Evolutionary conservation across 306 rosid species (phyloP).

Genomic region (Malus asiatica): DNA sequence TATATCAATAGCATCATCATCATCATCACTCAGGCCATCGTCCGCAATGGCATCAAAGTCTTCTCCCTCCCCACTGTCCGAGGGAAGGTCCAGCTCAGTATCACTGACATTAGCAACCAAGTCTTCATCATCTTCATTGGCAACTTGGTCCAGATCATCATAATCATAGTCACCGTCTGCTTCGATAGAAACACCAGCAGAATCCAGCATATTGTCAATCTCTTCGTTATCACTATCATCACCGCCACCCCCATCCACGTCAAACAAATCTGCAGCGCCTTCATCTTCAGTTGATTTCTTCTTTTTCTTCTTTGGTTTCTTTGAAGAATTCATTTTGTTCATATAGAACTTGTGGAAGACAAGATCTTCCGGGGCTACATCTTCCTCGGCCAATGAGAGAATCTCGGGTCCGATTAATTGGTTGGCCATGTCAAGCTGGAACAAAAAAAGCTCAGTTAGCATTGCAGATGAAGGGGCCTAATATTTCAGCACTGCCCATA

Average conservation of each 20-base stretch:
- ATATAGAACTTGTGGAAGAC: constrained; percentile 90
- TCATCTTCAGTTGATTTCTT: constrained; percentile 48
- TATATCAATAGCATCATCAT: constrained; percentile 17
- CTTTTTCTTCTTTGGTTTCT: constrained; percentile 75
- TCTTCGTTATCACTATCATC: constrained; percentile 91
- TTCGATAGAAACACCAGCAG: constrained; percentile 40
- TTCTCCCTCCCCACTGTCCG: constrained; percentile 47
- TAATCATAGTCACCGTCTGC: constrained; percentile 64
- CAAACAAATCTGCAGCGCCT: constrained; percentile 53
- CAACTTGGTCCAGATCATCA: constrained; percentile 73
- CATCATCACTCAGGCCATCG: constrained; percentile 1
- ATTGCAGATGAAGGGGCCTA: neutral
- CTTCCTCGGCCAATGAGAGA: constrained; percentile 72
- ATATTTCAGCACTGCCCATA: neutral
- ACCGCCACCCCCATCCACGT: constrained; percentile 39
- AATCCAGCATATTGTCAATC: constrained; percentile 69
- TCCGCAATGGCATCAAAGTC: constrained; percentile 14
- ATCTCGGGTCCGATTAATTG: constrained; percentile 71
- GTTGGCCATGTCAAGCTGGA: constrained; percentile 65
- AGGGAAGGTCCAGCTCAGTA: constrained; percentile 45
- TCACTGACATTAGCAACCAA: constrained; percentile 64
- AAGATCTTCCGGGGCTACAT: constrained; percentile 90
- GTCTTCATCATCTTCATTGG: constrained; percentile 69
- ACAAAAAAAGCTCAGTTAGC: constrained; percentile 16
- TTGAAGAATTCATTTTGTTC: constrained; percentile 55